Percentiles rank a stretch among this genome's conserved stretches.
phyloP scores from a whole-genome alignment of 2,329 filamentous ascomycete genomes.

The Penicillium rolfsii region DNA sequence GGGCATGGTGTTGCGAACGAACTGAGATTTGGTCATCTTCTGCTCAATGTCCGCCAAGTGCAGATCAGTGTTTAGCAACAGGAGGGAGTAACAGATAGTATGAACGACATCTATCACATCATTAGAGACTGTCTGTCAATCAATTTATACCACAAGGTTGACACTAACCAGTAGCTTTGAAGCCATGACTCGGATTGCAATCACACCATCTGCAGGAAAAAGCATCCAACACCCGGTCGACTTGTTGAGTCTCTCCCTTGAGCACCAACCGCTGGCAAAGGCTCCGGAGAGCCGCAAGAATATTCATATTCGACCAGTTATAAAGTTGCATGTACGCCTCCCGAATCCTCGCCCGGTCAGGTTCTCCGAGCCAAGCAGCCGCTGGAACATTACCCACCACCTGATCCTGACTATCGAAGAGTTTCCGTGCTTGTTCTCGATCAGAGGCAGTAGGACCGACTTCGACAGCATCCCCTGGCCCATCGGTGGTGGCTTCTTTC shows the following conservation, averaged over 20 bases:
- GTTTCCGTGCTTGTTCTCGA: constrained; percentile 74
- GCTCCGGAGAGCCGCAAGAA: constrained; percentile 75
- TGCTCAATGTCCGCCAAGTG: constrained; percentile 93
- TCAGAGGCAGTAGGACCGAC: constrained; percentile 64
- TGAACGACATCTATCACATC: constrained; percentile 79
- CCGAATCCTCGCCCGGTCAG: constrained; percentile 58
- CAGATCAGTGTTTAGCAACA: constrained; percentile 93
- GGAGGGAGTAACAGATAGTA: constrained; percentile 93
- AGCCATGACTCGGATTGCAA: constrained; percentile 90
- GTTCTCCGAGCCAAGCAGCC: constrained; percentile 79
- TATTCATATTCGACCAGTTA: constrained; percentile 79
- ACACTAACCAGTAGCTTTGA: constrained; percentile 77
- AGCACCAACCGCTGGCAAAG: constrained; percentile 81
- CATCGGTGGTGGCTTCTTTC: constrained; percentile 24
- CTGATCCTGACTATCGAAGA: constrained; percentile 79
- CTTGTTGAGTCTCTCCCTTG: constrained; percentile 92
- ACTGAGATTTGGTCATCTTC: constrained; percentile 94
- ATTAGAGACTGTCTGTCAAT: constrained; percentile 35
- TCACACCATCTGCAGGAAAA: constrained; percentile 90
- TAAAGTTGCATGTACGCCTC: constrained; percentile 91
- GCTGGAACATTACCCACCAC: constrained; percentile 78
- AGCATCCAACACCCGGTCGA: constrained; percentile 88
- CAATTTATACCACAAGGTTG: neutral
- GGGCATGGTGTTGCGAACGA: constrained; percentile 93
- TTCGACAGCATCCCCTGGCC: constrained; percentile 23